Percentiles rank a stretch among this genome's conserved stretches.
Conservation (phyloP, 140 eudicot genomes). For the Ambrosia hybrid region DNA sequence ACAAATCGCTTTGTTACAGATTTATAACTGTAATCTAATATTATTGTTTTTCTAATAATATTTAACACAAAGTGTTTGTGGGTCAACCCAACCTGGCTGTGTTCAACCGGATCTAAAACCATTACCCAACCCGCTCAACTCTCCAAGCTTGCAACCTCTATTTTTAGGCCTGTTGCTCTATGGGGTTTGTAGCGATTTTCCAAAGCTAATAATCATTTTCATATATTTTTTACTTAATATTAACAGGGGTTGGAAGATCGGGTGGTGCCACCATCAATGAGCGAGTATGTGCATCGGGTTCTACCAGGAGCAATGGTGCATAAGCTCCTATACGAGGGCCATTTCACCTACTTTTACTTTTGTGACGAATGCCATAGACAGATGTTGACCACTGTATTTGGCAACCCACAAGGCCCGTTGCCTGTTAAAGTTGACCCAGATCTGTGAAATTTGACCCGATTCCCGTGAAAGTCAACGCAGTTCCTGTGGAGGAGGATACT, state of each 20-base stretch:
- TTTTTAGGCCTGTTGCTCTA: too few species aligned
- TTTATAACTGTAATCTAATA: too few species aligned
- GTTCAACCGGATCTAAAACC: too few species aligned
- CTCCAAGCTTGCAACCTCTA: too few species aligned
- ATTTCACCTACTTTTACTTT: conserved; percentile 76
- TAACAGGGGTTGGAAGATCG: conserved; percentile 79
- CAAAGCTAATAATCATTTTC: too few species aligned
- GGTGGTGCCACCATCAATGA: conserved; percentile 82
- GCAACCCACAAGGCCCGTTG: conserved; percentile 81
- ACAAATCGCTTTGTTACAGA: background rate
- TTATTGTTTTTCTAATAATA: too few species aligned
- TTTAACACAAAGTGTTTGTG: too few species aligned
- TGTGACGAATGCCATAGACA: conserved; percentile 91
- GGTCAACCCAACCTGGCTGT: too few species aligned
- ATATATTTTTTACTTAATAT: background rate
- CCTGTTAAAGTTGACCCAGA: conserved; percentile 29
- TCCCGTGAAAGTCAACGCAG: background rate
- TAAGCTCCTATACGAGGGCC: conserved; percentile 83
- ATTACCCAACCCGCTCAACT: too few species aligned
- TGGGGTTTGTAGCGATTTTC: too few species aligned
- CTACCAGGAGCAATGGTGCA: conserved; percentile 88
- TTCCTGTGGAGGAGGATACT: conserved; percentile 11
- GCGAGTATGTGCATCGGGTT: conserved; percentile 63
- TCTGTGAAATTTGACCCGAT: conserved; percentile 7
- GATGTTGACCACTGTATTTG: conserved; percentile 64